Evolutionary conservation across 2,329 filamentous ascomycete species (phyloP).

Genomic region (Xylariales sp.): DNA sequence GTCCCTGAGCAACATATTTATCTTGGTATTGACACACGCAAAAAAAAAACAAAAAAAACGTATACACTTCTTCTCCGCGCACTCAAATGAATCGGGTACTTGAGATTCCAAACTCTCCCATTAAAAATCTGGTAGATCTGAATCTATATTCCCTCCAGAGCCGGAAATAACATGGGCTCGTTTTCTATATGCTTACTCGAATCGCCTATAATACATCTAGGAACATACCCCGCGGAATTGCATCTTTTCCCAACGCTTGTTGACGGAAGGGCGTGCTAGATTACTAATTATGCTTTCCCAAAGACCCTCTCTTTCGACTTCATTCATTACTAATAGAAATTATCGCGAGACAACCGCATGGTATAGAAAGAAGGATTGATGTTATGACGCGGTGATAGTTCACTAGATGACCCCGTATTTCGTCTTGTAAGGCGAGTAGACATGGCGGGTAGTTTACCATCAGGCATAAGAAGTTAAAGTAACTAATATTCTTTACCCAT

Average conservation of each 20-base stretch:
- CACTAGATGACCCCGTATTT: no score
- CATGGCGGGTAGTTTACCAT: no score
- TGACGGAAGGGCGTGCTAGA: neutral
- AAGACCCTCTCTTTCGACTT: no score
- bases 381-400: no score
- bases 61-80: neutral
- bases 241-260: neutral
- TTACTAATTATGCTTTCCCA: neutral
- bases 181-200: neutral
- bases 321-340: no score
- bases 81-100: neutral
- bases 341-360: no score
- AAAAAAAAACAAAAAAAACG: no score
- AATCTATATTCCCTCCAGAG: neutral
- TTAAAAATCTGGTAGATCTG: neutral
- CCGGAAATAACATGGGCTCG: neutral
- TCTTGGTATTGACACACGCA: neutral
- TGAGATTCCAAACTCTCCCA: constrained; percentile 14
- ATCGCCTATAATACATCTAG: neutral
- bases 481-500: no score
- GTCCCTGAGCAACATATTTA: neutral
- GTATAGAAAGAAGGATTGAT: no score
- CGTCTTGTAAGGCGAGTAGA: no score
- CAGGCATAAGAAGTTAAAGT: no score
- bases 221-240: neutral